Conservation (phyloP, 2,329 filamentous ascomycete genomes). For the Epichloe coenophiala region DNA sequence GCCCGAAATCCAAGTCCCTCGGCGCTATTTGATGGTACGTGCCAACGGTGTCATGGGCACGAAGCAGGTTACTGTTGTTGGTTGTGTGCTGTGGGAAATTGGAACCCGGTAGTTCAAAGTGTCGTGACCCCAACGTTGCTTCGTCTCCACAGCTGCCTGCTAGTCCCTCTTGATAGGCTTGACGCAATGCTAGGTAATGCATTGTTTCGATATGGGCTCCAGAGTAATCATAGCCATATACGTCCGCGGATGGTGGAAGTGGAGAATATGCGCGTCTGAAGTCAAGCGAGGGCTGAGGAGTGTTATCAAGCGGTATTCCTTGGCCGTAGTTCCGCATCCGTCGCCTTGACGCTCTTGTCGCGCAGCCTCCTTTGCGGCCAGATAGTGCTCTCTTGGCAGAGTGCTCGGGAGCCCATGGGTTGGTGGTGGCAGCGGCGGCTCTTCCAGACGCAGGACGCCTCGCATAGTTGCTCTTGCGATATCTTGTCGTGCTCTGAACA, state of each 20-base stretch:
- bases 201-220: neutral
- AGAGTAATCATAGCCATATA: neutral
- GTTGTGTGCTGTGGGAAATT: neutral
- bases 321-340: conserved; percentile 12
- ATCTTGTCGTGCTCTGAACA: conserved; percentile 76
- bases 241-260: neutral
- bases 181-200: neutral
- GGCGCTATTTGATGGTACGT: neutral
- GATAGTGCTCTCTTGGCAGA: conserved; percentile 18
- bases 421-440: conserved; percentile 4
- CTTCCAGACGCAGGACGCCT: conserved; percentile 10
- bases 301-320: neutral
- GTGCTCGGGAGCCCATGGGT: conserved; percentile 12
- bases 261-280: neutral
- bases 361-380: conserved; percentile 20
- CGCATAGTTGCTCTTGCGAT: conserved; percentile 39
- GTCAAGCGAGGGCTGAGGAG: neutral
- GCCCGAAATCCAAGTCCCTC: neutral
- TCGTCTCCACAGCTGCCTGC: neutral
- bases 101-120: neutral
- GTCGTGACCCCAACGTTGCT: neutral
- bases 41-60: neutral
- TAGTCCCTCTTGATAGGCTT: neutral
- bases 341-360: conserved; percentile 15
- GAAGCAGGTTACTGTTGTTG: neutral